These are phyloP conservation scores for Neospora caninum DNA, from an alignment of 169 alveolate species.

Conservation along the genomic window DNA sequence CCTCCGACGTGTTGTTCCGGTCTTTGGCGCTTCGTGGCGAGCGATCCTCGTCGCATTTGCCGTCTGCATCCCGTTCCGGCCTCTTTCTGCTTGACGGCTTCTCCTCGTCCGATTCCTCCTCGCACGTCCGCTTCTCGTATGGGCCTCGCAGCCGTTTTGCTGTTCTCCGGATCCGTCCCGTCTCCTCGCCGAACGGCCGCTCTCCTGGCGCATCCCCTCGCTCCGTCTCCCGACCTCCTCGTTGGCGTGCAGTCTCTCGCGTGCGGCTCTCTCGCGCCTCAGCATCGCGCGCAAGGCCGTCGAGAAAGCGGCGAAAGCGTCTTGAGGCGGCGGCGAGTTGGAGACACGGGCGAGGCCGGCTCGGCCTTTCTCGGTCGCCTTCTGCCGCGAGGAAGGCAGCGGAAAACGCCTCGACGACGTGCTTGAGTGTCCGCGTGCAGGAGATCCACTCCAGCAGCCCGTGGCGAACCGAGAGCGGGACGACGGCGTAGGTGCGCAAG, in stretches of 20 bases:
- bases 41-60: too few species aligned
- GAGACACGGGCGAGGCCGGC: neutral
- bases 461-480: constrained; percentile 22
- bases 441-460: constrained; percentile 54
- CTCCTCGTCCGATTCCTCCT: too few species aligned
- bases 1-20: too few species aligned
- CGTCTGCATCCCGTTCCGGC: too few species aligned
- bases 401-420: constrained; percentile 7
- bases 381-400: neutral
- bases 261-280: neutral
- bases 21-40: too few species aligned
- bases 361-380: neutral
- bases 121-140: too few species aligned
- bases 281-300: constrained; percentile 1
- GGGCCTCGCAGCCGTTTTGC: too few species aligned
- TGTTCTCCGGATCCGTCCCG: too few species aligned
- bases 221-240: neutral
- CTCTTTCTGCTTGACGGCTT: too few species aligned
- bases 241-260: neutral
- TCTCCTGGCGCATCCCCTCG: neutral
- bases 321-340: neutral
- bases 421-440: neutral
- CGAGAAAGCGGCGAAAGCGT: constrained; percentile 12
- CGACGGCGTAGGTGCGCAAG: constrained; percentile 48
- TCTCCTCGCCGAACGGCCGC: neutral